Evolutionary conservation across 257 asterid genomes (phyloP).

Genomic region (Paraleonurus japonicus): DNA sequence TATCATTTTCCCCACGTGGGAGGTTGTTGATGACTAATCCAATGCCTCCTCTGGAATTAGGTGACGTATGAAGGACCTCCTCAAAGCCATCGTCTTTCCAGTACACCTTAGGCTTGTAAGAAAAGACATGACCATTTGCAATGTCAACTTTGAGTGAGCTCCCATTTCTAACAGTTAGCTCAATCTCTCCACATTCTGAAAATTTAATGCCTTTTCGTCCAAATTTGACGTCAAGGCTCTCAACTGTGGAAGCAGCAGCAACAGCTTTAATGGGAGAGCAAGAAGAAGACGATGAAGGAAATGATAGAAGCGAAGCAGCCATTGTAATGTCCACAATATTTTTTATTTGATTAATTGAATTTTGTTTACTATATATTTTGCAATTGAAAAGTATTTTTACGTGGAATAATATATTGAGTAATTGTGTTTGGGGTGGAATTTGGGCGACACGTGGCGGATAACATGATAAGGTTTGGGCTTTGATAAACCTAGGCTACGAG

Average conservation of each 20-base stretch:
- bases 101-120: conserved; percentile 77
- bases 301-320: conserved; percentile 65
- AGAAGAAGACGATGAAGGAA: conserved; percentile 19
- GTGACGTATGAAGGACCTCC: conserved; percentile 61
- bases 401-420: too few relatives aligned
- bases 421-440: too few relatives aligned
- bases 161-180: conserved; percentile 72
- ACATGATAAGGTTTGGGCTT: too few relatives aligned
- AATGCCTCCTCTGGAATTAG: conserved; percentile 57
- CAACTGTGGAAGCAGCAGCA: conserved; percentile 38
- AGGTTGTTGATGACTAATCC: conserved; percentile 57
- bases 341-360: too few relatives aligned
- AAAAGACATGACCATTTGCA: conserved; percentile 62
- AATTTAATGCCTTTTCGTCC: conserved; percentile 75
- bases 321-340: conserved; percentile 24
- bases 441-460: too few relatives aligned
- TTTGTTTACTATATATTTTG: too few relatives aligned
- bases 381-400: too few relatives aligned
- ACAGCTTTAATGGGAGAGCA: conserved; percentile 37
- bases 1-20: conserved; percentile 21
- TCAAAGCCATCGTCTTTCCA: conserved; percentile 90
- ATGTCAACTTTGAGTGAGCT: conserved; percentile 68
- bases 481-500: too few relatives aligned
- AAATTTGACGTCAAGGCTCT: conserved; percentile 51
- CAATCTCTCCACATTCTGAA: conserved; percentile 46